These are phyloP conservation scores for Sporothrix mexicana DNA, from an alignment of 2,329 filamentous ascomycete species.

Conservation along the genomic window DNA sequence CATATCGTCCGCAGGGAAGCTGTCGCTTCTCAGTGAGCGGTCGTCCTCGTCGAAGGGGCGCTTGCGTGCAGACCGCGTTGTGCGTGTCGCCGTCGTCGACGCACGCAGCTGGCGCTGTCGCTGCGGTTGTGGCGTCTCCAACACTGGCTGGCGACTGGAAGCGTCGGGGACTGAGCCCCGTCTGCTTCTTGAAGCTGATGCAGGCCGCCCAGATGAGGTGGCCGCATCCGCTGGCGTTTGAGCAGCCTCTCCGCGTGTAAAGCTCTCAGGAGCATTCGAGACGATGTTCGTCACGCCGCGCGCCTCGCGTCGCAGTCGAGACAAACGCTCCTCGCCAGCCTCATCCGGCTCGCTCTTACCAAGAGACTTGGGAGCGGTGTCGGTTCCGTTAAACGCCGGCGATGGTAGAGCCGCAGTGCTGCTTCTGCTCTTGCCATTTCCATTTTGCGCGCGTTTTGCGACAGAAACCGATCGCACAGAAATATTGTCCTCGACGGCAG, in stretches of 20 bases:
- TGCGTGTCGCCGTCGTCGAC: slow-evolving; percentile 47
- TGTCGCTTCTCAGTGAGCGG: slow-evolving; percentile 58
- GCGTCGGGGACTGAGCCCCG: slow-evolving; percentile 29
- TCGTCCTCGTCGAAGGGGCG: slow-evolving; percentile 60
- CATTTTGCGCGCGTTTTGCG: slow-evolving; percentile 35
- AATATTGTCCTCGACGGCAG: slow-evolving; percentile 32
- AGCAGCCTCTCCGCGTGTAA: slow-evolving; percentile 42
- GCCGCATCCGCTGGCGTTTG: not conserved
- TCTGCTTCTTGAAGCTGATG: slow-evolving; percentile 31
- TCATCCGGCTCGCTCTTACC: slow-evolving; percentile 41
- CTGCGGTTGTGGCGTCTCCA: slow-evolving; percentile 32
- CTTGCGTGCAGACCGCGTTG: slow-evolving; percentile 58
- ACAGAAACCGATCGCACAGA: slow-evolving; percentile 31
- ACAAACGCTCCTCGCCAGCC: slow-evolving; percentile 39
- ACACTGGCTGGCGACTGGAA: slow-evolving; percentile 12
- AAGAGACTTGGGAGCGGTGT: slow-evolving; percentile 33
- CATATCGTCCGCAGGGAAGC: slow-evolving; percentile 48
- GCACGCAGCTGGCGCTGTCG: slow-evolving; percentile 39
- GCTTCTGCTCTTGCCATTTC: slow-evolving; percentile 30
- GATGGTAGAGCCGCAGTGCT: slow-evolving; percentile 29
- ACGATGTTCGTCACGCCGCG: slow-evolving; percentile 47
- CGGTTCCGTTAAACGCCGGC: slow-evolving; percentile 20
- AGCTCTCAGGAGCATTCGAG: slow-evolving; percentile 47
- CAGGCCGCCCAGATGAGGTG: not conserved
- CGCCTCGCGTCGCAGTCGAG: slow-evolving; percentile 42